A percentile compares a stretch with the other conserved stretches of the same genome.
Evolutionary conservation across 2,329 filamentous ascomycete species (phyloP).

Genomic region (Paramyrothecium sp.): DNA sequence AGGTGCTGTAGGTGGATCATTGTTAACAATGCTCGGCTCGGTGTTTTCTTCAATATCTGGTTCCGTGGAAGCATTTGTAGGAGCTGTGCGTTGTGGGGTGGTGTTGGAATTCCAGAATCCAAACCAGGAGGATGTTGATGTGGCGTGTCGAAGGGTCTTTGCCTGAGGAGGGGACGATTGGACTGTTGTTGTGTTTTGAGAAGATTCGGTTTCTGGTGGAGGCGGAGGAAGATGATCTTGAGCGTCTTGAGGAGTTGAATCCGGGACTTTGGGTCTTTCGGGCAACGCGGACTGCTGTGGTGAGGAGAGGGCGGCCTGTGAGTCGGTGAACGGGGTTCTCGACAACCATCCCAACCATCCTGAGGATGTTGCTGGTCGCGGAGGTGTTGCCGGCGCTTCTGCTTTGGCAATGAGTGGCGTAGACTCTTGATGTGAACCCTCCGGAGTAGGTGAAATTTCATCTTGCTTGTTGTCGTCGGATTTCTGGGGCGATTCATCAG

Average conservation of each 20-base stretch:
- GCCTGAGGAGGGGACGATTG: conserved; percentile 10
- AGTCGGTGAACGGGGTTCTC: conserved; percentile 23
- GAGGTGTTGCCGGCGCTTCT: conserved; percentile 4
- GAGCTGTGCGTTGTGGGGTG: conserved; percentile 3
- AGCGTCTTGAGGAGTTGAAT: neutral
- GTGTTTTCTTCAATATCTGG: conserved; percentile 10
- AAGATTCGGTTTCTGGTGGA: no score
- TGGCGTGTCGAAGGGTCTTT: conserved; percentile 3
- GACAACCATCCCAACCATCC: conserved; percentile 57
- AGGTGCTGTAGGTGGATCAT: conserved; percentile 22
- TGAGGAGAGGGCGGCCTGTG: conserved; percentile 6
- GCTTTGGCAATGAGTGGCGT: neutral
- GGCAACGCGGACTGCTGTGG: neutral
- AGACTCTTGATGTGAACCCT: neutral
- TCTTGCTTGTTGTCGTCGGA: conserved; percentile 1
- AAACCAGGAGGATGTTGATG: conserved; percentile 35
- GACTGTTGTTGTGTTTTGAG: conserved; percentile 14
- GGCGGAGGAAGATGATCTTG: conserved; percentile 3
- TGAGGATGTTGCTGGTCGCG: conserved; percentile 31
- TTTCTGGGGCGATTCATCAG: neutral
- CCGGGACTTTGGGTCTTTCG: no score
- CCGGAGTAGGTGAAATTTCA: conserved; percentile 1
- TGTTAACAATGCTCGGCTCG: conserved; percentile 23
- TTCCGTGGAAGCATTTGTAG: conserved; percentile 10
- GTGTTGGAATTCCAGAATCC: conserved; percentile 33